Evolutionary conservation across 148 eudicot species (phyloP).

Genomic region (Spergularia bocconei): DNA sequence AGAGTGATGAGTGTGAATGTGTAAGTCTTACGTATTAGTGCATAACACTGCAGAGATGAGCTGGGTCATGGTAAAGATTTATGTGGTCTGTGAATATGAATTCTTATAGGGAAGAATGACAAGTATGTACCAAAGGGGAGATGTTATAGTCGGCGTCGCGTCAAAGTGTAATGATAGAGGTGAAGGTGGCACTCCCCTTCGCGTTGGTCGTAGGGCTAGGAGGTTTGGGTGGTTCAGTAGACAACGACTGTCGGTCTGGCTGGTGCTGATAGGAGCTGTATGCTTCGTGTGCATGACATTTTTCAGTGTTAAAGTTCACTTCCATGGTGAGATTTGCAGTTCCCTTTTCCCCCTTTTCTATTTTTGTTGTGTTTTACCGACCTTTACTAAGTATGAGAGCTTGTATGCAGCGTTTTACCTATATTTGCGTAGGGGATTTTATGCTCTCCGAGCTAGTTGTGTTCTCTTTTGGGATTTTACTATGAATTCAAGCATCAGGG

Average conservation of each 20-base stretch:
- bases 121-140: slow-evolving; percentile 51
- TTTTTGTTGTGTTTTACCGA: not conserved
- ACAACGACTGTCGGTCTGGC: slow-evolving; percentile 49
- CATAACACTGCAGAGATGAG: slow-evolving; percentile 44
- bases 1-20: not conserved
- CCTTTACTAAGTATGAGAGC: too few relatives aligned
- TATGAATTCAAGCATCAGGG: not conserved
- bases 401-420: too few relatives aligned
- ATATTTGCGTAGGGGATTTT: not conserved
- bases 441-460: not conserved
- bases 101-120: slow-evolving; percentile 36
- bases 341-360: not conserved
- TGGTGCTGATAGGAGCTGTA: slow-evolving; percentile 50
- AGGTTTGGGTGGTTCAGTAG: slow-evolving; percentile 50
- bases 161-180: slow-evolving; percentile 39
- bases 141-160: slow-evolving; percentile 24
- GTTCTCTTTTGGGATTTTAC: not conserved
- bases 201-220: slow-evolving; percentile 45
- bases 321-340: slow-evolving; percentile 55
- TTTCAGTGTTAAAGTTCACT: slow-evolving; percentile 55
- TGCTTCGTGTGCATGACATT: slow-evolving; percentile 46
- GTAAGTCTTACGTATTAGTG: not conserved
- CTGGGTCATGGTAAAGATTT: slow-evolving; percentile 27
- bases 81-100: slow-evolving; percentile 35
- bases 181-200: slow-evolving; percentile 36